These are phyloP conservation scores for Penicillium sp. DNA, from an alignment of 2,329 filamentous ascomycete species.

Conservation along the genomic window DNA sequence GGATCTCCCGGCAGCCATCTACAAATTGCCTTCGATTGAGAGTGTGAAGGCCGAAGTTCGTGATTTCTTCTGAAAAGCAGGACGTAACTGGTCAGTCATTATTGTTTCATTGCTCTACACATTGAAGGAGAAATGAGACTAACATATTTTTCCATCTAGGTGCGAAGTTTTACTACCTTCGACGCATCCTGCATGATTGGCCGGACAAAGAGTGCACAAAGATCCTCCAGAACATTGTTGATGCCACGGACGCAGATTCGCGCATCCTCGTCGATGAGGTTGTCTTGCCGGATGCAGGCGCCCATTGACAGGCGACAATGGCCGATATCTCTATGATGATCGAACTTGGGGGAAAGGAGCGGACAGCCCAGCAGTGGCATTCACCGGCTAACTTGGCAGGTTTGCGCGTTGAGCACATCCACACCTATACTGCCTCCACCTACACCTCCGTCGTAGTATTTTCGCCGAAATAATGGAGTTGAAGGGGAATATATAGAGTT, in stretches of 20 bases:
- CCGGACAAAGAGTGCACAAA: conserved; percentile 20
- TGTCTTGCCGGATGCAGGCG: conserved; percentile 38
- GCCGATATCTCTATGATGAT: conserved; percentile 25
- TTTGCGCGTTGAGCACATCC: conserved; percentile 19
- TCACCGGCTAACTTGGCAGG: conserved; percentile 14
- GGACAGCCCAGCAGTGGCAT: conserved; percentile 17
- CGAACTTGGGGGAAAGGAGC: conserved; percentile 19
- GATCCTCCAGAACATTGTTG: conserved; percentile 38
- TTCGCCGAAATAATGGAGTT: conserved; percentile 4
- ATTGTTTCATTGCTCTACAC: neutral
- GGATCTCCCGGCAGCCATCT: conserved; percentile 39
- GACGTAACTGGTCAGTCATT: conserved; percentile 26
- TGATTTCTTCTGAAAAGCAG: conserved; percentile 21
- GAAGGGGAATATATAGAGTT: neutral
- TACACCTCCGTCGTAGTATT: conserved; percentile 21
- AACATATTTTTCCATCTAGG: conserved; percentile 9
- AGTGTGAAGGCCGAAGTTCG: conserved; percentile 29
- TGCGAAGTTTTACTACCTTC: conserved; percentile 33
- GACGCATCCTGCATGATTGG: conserved; percentile 34
- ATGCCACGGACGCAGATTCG: conserved; percentile 29
- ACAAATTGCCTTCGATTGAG: conserved; percentile 24
- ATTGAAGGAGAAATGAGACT: neutral
- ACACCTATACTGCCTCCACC: conserved; percentile 18
- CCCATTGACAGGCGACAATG: conserved; percentile 20
- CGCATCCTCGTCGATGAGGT: conserved; percentile 49